Conservation (phyloP, 306 rosid species). For the Oxytropis ochrocephala region DNA sequence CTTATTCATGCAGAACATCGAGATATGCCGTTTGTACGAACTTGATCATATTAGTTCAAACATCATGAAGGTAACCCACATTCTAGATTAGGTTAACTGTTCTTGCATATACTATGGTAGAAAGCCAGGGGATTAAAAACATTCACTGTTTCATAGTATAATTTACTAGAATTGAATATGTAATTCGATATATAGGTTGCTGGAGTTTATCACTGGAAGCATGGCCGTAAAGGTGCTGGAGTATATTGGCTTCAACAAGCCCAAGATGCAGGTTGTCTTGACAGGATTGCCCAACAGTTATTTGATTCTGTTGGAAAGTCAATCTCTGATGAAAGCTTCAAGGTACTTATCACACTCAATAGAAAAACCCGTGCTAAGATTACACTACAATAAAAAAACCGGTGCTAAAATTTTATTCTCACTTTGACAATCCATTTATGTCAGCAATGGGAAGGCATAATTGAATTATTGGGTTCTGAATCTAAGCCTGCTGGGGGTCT, state of each 20-base stretch:
- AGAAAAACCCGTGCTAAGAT: neutral
- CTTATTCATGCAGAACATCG: slow-evolving; percentile 58
- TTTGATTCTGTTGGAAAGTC: slow-evolving; percentile 92
- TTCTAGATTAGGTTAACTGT: slow-evolving; percentile 12
- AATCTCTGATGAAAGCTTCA: slow-evolving; percentile 86
- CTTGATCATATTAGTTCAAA: slow-evolving; percentile 65
- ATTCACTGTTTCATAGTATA: neutral
- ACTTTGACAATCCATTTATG: neutral
- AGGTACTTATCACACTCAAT: slow-evolving; percentile 38
- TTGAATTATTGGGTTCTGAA: slow-evolving; percentile 88
- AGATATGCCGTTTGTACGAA: slow-evolving; percentile 83
- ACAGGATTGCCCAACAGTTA: slow-evolving; percentile 79
- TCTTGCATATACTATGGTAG: neutral
- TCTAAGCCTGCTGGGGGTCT: slow-evolving; percentile 88
- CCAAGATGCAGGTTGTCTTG: slow-evolving; percentile 66
- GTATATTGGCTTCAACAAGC: slow-evolving; percentile 95
- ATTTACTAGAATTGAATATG: neutral
- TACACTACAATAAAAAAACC: neutral
- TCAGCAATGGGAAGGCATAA: slow-evolving; percentile 96
- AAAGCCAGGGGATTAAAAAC: slow-evolving; percentile 7
- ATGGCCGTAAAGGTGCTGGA: slow-evolving; percentile 84
- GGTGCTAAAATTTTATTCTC: neutral
- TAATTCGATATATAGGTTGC: slow-evolving; percentile 53
- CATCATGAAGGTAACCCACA: slow-evolving; percentile 65
- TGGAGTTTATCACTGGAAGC: slow-evolving; percentile 92